Conservation (phyloP, 805 yeast genomes). For the Scheffersomyces coipomensis region DNA sequence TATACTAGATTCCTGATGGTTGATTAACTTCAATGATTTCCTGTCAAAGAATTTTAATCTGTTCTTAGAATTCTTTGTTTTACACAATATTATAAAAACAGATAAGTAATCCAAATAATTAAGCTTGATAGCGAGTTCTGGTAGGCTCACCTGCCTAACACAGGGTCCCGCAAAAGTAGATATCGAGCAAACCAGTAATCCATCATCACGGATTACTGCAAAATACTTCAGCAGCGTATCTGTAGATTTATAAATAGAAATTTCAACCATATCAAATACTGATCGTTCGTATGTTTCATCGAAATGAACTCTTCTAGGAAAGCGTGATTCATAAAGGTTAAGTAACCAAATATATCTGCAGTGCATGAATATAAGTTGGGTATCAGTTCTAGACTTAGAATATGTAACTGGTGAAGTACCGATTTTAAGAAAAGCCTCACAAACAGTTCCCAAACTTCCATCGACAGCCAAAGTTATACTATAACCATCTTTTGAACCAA, state of each 20-base stretch:
- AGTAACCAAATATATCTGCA: constrained; percentile 33
- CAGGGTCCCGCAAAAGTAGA: constrained; percentile 21
- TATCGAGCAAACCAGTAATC: constrained; percentile 27
- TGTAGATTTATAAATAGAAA: not conserved
- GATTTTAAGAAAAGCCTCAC: constrained; percentile 16
- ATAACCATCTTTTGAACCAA: constrained; percentile 36
- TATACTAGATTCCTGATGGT: constrained; percentile 19
- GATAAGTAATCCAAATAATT: constrained; percentile 25
- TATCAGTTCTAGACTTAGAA: constrained; percentile 11
- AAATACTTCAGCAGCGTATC: not conserved
- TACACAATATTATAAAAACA: constrained; percentile 29
- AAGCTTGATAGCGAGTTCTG: constrained; percentile 33
- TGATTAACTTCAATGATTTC: constrained; percentile 21
- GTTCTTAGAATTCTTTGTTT: constrained; percentile 20
- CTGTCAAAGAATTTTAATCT: constrained; percentile 35
- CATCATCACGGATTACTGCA: constrained; percentile 32
- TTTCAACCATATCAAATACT: constrained; percentile 10
- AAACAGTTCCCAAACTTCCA: not conserved
- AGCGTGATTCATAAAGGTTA: constrained; percentile 21
- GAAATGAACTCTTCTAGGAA: constrained; percentile 30
- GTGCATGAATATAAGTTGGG: constrained; percentile 17
- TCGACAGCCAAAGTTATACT: constrained; percentile 15
- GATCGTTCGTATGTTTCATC: constrained; percentile 34
- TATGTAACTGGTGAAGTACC: constrained; percentile 27
- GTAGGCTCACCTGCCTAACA: constrained; percentile 25